Conservation (phyloP, 768 basidiomycete species). For the Tubosaeta sp. region DNA sequence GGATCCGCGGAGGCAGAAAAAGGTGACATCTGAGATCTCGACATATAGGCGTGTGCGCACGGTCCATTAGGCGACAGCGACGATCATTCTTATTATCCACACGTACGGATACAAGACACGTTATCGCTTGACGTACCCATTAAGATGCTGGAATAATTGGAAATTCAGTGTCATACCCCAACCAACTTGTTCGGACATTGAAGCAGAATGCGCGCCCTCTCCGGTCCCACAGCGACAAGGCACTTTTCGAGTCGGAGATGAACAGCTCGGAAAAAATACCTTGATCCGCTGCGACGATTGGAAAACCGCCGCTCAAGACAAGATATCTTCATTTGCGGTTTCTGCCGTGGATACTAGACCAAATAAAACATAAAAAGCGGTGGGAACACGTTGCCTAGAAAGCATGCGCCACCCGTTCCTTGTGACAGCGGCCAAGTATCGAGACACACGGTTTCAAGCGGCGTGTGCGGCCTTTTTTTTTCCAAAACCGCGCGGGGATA, state of each 20-base stretch:
- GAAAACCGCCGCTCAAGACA: not conserved
- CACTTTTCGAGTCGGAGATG: not conserved
- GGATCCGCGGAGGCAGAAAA: constrained; percentile 28
- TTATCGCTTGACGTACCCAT: not conserved
- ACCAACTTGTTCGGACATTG: too few species aligned
- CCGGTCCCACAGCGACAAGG: too few species aligned
- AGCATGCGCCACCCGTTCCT: not conserved
- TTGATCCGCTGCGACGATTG: not conserved
- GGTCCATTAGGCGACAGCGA: constrained; percentile 16
- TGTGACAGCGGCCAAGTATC: too few species aligned
- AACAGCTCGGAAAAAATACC: not conserved
- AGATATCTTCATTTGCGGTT: not conserved
- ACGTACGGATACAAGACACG: not conserved
- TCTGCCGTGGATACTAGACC: not conserved
- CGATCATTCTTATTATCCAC: constrained; percentile 17
- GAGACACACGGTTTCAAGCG: too few species aligned
- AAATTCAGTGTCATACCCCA: not conserved
- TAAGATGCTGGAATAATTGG: not conserved
- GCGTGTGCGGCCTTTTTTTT: too few species aligned
- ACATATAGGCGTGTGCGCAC: constrained; percentile 6
- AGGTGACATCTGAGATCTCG: constrained; percentile 19
- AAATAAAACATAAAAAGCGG: not conserved
- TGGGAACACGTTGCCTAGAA: not conserved
- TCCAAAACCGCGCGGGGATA: constrained; percentile 5
- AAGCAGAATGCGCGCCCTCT: too few species aligned